Percentiles rank a stretch among this genome's conserved stretches.
These are phyloP conservation scores for Aspergillus latus DNA, from an alignment of 2,329 filamentous ascomycete species.

Conservation along the genomic window DNA sequence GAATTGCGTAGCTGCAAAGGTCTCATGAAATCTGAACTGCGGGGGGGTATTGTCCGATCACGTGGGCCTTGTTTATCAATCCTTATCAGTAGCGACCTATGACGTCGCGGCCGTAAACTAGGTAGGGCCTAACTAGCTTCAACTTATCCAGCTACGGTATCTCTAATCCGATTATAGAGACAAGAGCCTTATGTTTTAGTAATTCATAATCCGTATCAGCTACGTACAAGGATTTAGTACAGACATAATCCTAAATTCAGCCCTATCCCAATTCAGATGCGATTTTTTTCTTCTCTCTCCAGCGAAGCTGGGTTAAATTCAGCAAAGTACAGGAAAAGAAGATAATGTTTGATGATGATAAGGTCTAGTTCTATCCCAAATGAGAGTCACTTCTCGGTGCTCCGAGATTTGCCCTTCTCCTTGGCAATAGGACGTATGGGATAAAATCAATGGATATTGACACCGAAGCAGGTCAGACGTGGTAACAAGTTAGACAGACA, in stretches of 20 bases:
- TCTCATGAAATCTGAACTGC: conserved; percentile 1
- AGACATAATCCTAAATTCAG: no score
- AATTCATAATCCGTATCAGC: no score
- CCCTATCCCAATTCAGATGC: neutral
- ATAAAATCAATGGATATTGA: neutral
- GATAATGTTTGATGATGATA: neutral
- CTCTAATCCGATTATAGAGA: neutral
- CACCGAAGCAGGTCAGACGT: neutral
- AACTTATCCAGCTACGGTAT: neutral
- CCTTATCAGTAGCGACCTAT: neutral
- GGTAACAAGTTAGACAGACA: neutral
- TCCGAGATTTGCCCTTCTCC: neutral
- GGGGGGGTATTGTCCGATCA: conserved; percentile 2
- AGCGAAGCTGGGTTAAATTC: neutral
- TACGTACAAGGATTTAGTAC: no score
- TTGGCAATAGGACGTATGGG: neutral
- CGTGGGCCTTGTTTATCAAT: neutral
- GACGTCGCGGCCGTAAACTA: neutral
- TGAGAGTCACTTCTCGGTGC: neutral
- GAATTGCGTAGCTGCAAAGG: neutral
- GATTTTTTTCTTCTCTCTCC: neutral
- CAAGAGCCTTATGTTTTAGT: no score
- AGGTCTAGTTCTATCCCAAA: neutral
- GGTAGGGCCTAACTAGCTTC: neutral
- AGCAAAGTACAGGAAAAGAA: neutral